A percentile compares a stretch with the other conserved stretches of the same genome.
phyloP scores from a whole-genome alignment of 495 filamentous ascomycete genomes.

The Eremomyces bilateralis region DNA sequence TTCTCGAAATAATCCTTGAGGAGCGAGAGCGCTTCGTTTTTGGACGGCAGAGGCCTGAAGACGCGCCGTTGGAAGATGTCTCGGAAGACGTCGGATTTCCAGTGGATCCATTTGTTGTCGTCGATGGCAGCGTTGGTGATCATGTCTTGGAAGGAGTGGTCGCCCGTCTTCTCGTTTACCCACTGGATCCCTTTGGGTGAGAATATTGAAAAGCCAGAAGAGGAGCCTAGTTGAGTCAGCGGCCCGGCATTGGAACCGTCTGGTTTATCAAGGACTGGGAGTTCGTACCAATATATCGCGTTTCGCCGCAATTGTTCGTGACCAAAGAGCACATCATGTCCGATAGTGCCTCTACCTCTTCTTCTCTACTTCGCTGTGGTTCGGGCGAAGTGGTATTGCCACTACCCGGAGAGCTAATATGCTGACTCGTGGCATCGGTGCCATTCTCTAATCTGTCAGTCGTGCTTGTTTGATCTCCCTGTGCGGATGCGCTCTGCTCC shows the following conservation, averaged over 20 bases:
- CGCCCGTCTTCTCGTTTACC: constrained; percentile 96
- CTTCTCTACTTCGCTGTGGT: constrained; percentile 17
- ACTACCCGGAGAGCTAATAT: constrained; percentile 13
- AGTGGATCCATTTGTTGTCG: constrained; percentile 84
- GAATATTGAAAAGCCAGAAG: constrained; percentile 95
- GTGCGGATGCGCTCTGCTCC: constrained; percentile 4
- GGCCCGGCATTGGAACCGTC: constrained; percentile 3
- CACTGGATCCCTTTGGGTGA: constrained; percentile 95
- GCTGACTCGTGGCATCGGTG: constrained; percentile 15
- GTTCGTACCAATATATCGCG: constrained; percentile 95
- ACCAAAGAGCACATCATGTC: constrained; percentile 99
- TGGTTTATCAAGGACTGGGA: too few relatives aligned
- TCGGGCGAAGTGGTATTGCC: constrained; percentile 31
- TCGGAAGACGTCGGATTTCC: constrained; percentile 87
- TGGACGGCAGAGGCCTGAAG: constrained; percentile 60
- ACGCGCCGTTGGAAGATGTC: constrained; percentile 81
- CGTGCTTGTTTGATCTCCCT: not conserved
- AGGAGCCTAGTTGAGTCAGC: constrained; percentile 41
- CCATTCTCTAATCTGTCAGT: not conserved
- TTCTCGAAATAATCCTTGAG: constrained; percentile 91
- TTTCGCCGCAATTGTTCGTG: constrained; percentile 93
- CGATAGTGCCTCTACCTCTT: constrained; percentile 71
- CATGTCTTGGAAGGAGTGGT: constrained; percentile 88
- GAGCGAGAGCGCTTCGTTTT: constrained; percentile 58
- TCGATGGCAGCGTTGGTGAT: constrained; percentile 60